A percentile compares a stretch with the other conserved stretches of the same genome.
These are phyloP conservation scores for Penicillium decumbens DNA, from an alignment of 2,329 filamentous ascomycete species.

Conservation along the genomic window DNA sequence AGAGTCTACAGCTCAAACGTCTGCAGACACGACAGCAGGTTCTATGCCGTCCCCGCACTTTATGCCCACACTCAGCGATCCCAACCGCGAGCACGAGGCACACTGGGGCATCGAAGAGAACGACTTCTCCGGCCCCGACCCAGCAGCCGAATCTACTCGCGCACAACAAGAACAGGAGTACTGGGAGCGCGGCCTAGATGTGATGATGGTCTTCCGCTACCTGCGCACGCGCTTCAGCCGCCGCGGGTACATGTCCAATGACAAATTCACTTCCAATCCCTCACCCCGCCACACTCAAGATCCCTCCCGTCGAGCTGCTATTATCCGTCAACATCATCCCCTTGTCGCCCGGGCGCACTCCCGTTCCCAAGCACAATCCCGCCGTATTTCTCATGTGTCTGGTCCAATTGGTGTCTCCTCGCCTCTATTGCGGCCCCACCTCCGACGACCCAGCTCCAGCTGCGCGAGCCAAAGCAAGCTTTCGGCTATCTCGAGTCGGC, in stretches of 20 bases:
- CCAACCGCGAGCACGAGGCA: constrained; percentile 49
- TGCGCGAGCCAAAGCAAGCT: constrained; percentile 83
- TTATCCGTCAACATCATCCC: constrained; percentile 85
- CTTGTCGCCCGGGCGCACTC: constrained; percentile 60
- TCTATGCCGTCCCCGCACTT: constrained; percentile 45
- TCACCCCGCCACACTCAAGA: constrained; percentile 52
- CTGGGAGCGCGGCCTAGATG: constrained; percentile 89
- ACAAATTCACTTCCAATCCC: constrained; percentile 32
- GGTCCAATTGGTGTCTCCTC: constrained; percentile 28
- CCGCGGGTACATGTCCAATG: constrained; percentile 38
- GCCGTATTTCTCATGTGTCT: constrained; percentile 44
- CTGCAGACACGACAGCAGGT: constrained; percentile 18
- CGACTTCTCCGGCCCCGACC: constrained; percentile 27
- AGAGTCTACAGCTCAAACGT: constrained; percentile 9
- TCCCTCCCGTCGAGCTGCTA: constrained; percentile 68
- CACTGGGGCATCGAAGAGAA: constrained; percentile 65
- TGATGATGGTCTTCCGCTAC: constrained; percentile 87
- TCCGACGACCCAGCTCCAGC: constrained; percentile 55
- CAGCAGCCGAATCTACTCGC: constrained; percentile 37
- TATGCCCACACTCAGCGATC: constrained; percentile 45
- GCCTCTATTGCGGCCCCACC: constrained; percentile 42
- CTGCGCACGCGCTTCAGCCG: constrained; percentile 67
- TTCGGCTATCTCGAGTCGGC: constrained; percentile 63
- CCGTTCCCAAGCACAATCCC: constrained; percentile 49
- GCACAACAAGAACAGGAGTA: constrained; percentile 63